Base-by-base conservation (phyloP, 495 filamentous ascomycete species). In the Thermochaetoides thermophila region DNA sequence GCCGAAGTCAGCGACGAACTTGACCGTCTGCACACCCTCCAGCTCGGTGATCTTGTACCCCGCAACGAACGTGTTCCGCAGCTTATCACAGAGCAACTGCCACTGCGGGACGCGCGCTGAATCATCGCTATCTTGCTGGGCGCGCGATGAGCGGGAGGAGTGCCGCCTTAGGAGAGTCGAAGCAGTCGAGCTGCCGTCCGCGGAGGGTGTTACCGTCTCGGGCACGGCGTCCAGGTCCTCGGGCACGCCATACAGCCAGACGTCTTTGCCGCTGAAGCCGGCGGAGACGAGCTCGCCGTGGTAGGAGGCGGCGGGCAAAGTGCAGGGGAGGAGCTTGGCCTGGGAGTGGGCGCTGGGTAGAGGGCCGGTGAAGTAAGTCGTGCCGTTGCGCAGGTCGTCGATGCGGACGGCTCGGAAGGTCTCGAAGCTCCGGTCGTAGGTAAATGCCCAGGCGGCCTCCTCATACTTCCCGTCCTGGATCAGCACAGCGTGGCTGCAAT, bases 201-300 rank as follows among this genome's bases (percentile, higher is more conserved):
- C 39, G 27, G 29, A 31, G 6, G 46, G 36, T 31, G 44, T 50
- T 4, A 47, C 32, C 5, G 33, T 18, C 21, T 64, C 62, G 10
- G 61, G 55, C 6, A 61, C 45, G 10, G 71, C 64, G 45, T 84
- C 78, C 10, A 87, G 55, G 37, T 76, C 71, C 42, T 77, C 74
- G 1, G 83, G 83, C 20, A 91, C 52, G 20, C 82, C 82, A 55
- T 87, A 87, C 3, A 89, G 45, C 78, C 80, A 89, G 4, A 91
- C 54, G 11, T 78, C 71, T 20, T 74, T 73, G 10, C 74, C 72
- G 31, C 74, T 61, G 43, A 84, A 87, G 11, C 81, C 82, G 29
- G 81, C 68, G 20, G 77, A 81, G 31, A 81, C 73, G 24, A 89
- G 67, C 32, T 84, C 77, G 6, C 81, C 82, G 27, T 69, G 56